A percentile compares a stretch with the other conserved stretches of the same genome.
phyloP scores from a whole-genome alignment of 306 rosid genomes.

The Lathyrus sativus region DNA sequence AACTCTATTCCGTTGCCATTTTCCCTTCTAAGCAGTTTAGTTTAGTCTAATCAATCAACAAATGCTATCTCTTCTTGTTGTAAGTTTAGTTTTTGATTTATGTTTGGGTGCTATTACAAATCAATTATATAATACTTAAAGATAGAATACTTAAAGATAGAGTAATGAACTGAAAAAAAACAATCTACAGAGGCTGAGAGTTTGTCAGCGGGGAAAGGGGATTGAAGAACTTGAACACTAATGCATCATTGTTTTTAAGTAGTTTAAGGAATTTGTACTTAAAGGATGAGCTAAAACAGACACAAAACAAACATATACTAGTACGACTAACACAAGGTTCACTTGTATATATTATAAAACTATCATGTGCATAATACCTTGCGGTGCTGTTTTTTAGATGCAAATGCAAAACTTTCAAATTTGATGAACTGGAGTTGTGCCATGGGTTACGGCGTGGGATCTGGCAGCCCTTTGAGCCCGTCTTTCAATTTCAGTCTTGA shows the following conservation, averaged over 20 bases:
- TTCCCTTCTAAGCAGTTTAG: not conserved
- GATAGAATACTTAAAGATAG: slow-evolving; percentile 15
- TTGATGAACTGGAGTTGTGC: slow-evolving; percentile 91
- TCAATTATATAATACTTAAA: slow-evolving; percentile 4
- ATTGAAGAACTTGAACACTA: slow-evolving; percentile 17
- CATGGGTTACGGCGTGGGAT: slow-evolving; percentile 84
- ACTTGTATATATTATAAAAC: not conserved
- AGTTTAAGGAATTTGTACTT: slow-evolving; percentile 28
- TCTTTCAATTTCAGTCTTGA: slow-evolving; percentile 90
- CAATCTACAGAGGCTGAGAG: not conserved
- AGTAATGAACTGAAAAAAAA: not conserved
- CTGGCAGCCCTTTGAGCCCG: slow-evolving; percentile 84
- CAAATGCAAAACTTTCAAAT: slow-evolving; percentile 53
- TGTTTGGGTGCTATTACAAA: not conserved
- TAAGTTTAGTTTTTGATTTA: not conserved
- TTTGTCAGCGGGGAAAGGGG: not conserved
- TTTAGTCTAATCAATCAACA: not conserved
- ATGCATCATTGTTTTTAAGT: not conserved
- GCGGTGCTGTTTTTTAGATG: slow-evolving; percentile 51
- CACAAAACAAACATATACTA: not conserved
- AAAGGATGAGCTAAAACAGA: slow-evolving; percentile 21
- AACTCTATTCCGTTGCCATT: not conserved
- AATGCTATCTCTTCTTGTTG: not conserved
- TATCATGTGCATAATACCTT: slow-evolving; percentile 30
- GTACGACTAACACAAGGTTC: slow-evolving; percentile 2